Percentiles rank a stretch among this genome's conserved stretches.
phyloP scores from a whole-genome alignment of 192 early-diverging fungal species.

The Geranomyces michiganensis region DNA sequence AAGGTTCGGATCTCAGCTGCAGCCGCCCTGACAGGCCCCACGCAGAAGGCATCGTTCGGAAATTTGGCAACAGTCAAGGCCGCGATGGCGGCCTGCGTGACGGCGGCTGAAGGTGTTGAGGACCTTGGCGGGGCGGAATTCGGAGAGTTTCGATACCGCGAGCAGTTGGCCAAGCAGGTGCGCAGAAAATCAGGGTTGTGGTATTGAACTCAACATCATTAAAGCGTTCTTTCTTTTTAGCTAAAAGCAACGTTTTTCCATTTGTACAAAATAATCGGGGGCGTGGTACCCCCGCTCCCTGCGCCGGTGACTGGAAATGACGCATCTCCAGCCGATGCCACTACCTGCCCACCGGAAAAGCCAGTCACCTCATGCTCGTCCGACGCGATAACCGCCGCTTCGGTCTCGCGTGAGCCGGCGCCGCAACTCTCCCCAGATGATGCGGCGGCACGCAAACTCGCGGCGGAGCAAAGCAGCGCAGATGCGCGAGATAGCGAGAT shows the following conservation, averaged over 20 bases:
- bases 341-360: no score
- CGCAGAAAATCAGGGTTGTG: background rate
- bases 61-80: constrained; percentile 1
- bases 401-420: no score
- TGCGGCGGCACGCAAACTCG: no score
- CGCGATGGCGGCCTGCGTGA: constrained; percentile 15
- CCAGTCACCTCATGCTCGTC: no score
- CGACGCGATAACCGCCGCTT: no score
- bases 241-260: constrained; percentile 1
- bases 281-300: background rate
- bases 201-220: background rate
- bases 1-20: constrained; percentile 78
- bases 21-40: constrained; percentile 32
- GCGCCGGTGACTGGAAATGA: no score
- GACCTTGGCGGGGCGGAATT: constrained; percentile 38
- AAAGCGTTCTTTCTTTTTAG: background rate
- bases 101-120: constrained; percentile 27
- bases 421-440: no score
- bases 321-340: no score
- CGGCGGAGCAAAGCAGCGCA: no score
- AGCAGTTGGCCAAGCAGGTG: constrained; percentile 40
- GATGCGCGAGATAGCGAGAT: no score
- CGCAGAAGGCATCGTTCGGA: constrained; percentile 2
- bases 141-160: constrained; percentile 46
- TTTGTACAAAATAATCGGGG: background rate